phyloP scores from a whole-genome alignment of 73 alveolate genomes.

The Paramecium biaurelia region DNA sequence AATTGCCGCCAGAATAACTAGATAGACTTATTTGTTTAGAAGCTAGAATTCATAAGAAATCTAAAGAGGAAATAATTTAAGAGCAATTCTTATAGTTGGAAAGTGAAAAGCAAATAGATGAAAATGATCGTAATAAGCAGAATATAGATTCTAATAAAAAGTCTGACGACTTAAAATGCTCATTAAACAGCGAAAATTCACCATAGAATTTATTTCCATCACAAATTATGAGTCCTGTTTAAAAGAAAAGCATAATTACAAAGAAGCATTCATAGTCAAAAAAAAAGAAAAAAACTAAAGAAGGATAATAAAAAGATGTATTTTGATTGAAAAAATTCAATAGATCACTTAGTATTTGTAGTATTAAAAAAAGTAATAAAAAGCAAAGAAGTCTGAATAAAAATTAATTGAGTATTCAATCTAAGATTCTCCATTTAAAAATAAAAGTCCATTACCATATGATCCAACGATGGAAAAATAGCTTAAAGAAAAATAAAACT shows the following conservation, averaged over 20 bases:
- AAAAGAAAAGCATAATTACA: background rate
- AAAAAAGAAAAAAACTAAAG: background rate
- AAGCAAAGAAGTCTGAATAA: background rate
- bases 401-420: background rate
- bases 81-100: background rate
- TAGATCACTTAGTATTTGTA: conserved; percentile 8
- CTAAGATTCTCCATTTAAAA: conserved; percentile 32
- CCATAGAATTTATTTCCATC: background rate
- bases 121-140: background rate
- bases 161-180: conserved; percentile 15
- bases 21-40: background rate
- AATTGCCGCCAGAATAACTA: conserved; percentile 33
- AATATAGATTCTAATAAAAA: background rate
- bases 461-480: background rate
- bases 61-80: background rate
- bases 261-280: background rate
- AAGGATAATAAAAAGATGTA: conserved; percentile 1
- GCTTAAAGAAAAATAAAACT: background rate
- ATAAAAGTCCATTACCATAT: background rate
- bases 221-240: background rate
- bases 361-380: background rate
- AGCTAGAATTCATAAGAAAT: conserved; percentile 22
- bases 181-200: background rate
- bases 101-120: background rate
- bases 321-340: background rate